A percentile compares a stretch with the other conserved stretches of the same genome.
Conservation (phyloP, 139 green algal genomes). For the Picochlorum sp. region DNA sequence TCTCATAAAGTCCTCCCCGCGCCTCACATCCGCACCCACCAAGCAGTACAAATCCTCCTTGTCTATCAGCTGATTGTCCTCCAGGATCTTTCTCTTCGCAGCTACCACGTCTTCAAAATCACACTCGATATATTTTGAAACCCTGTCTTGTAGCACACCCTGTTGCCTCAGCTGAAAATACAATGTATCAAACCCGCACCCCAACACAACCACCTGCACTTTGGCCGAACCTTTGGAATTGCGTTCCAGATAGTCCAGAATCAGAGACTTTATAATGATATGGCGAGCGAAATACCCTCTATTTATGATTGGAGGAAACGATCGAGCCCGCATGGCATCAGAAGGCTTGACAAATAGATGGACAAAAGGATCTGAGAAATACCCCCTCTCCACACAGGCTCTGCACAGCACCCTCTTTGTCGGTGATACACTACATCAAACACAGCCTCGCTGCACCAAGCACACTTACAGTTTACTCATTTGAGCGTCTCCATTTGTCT, state of each 20-base stretch:
- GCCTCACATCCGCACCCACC: constrained; percentile 56
- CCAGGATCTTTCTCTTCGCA: neutral
- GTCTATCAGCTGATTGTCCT: neutral
- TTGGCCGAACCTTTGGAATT: constrained; percentile 4
- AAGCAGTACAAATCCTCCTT: constrained; percentile 44
- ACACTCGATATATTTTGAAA: constrained; percentile 51
- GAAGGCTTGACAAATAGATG: constrained; percentile 62
- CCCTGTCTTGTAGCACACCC: constrained; percentile 10
- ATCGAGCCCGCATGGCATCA: constrained; percentile 29
- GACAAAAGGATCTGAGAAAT: constrained; percentile 79
- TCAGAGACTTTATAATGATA: constrained; percentile 45
- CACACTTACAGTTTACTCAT: constrained; percentile 65
- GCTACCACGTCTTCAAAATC: constrained; percentile 56
- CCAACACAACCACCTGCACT: constrained; percentile 67
- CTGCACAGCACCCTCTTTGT: constrained; percentile 28
- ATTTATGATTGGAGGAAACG: constrained; percentile 69
- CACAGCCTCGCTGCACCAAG: neutral
- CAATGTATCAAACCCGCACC: constrained; percentile 79
- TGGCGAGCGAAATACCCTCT: constrained; percentile 73
- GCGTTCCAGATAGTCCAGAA: constrained; percentile 50
- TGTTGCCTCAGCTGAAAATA: constrained; percentile 61
- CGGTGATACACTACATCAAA: neutral
- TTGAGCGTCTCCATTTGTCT: constrained; percentile 84
- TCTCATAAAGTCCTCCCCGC: constrained; percentile 25
- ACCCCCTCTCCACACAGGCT: constrained; percentile 65